These are phyloP conservation scores for Narthecium ossifragum DNA, from an alignment of 106 monocot species.

Conservation along the genomic window DNA sequence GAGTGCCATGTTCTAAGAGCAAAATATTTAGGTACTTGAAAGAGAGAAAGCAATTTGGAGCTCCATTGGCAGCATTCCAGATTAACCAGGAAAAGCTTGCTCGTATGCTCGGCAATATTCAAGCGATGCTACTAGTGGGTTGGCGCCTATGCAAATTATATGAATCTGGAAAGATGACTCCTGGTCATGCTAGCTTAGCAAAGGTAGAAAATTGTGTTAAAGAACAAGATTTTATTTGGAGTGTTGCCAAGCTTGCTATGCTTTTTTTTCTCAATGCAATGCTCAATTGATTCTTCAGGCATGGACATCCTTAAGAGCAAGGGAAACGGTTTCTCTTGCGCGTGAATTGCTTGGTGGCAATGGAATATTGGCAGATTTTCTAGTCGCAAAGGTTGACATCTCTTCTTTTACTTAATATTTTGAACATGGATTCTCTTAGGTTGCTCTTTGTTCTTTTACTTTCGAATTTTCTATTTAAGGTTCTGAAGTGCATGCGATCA, in stretches of 20 bases:
- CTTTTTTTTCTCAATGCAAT: neutral
- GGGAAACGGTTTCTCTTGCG: conserved; percentile 79
- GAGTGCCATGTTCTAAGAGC: neutral
- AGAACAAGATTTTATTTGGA: neutral
- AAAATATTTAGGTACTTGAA: conserved; percentile 57
- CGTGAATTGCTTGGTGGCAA: conserved; percentile 89
- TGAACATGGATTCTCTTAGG: too few species aligned
- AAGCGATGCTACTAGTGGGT: conserved; percentile 90
- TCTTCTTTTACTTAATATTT: conserved; percentile 1
- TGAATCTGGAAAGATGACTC: conserved; percentile 95
- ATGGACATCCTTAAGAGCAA: conserved; percentile 75
- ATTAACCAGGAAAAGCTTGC: conserved; percentile 87
- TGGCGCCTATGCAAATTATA: conserved; percentile 97
- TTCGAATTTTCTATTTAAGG: neutral
- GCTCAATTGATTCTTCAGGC: conserved; percentile 29
- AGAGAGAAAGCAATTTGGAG: conserved; percentile 96
- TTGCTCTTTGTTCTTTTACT: neutral
- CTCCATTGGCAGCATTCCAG: conserved; percentile 85
- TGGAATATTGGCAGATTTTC: conserved; percentile 91
- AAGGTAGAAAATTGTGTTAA: conserved; percentile 38
- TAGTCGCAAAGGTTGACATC: conserved; percentile 76
- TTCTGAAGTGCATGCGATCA: too few species aligned
- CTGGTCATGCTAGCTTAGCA: conserved; percentile 85
- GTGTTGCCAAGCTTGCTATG: neutral
- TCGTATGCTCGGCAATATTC: conserved; percentile 91